Percentiles rank a stretch among this genome's conserved stretches.
Conservation (phyloP, 164 flowering plant genomes). For the Hamamelis virginiana region DNA sequence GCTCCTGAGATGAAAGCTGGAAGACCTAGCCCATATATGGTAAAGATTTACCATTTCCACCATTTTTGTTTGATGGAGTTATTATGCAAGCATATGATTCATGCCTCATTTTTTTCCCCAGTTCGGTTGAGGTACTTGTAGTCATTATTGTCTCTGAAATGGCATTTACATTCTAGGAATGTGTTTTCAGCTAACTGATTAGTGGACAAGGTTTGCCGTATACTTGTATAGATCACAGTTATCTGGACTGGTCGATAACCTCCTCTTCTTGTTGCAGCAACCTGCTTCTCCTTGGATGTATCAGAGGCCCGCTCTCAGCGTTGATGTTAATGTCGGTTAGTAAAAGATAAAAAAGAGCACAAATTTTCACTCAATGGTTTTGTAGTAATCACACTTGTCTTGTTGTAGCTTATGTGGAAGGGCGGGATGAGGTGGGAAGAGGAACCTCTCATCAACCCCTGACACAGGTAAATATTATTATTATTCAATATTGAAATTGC, state of each 20-base stretch:
- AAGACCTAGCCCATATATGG: constrained; percentile 85
- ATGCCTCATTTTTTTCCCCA: background rate
- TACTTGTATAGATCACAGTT: background rate
- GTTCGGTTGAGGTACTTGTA: too few relatives aligned
- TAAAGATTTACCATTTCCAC: constrained; percentile 14
- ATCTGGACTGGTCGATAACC: background rate
- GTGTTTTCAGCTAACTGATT: background rate
- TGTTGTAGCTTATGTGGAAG: constrained; percentile 84
- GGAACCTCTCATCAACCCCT: constrained; percentile 56
- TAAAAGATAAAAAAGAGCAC: background rate
- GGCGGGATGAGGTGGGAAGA: constrained; percentile 74
- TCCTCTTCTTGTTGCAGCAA: constrained; percentile 45
- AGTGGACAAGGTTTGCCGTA: background rate
- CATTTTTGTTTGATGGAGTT: background rate
- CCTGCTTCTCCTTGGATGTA: constrained; percentile 86
- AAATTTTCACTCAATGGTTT: background rate
- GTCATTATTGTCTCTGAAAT: background rate
- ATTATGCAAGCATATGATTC: background rate
- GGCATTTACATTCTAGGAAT: too few relatives aligned
- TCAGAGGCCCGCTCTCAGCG: constrained; percentile 71
- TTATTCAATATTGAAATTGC: background rate
- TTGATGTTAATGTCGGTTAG: constrained; percentile 97
- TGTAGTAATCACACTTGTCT: constrained; percentile 4
- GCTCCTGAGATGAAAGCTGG: constrained; percentile 56
- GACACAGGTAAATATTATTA: constrained; percentile 59